These are phyloP conservation scores for Metroxylon sagu DNA, from an alignment of 176 grass and related monocot species.

Conservation along the genomic window DNA sequence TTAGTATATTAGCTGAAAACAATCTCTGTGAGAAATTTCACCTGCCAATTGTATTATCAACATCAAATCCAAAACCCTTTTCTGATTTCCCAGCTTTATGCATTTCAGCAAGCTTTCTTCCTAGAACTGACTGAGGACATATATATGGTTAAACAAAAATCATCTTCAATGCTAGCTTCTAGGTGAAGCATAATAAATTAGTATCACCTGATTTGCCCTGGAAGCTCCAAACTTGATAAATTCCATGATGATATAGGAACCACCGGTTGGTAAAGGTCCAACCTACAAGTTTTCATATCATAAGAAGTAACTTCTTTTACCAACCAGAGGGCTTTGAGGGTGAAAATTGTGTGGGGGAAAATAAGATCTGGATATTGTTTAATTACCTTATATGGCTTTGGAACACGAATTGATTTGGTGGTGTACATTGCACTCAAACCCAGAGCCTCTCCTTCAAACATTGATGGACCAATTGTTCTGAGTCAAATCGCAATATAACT, in stretches of 20 bases:
- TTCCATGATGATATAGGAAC: slow-evolving; percentile 97
- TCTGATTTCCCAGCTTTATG: slow-evolving; percentile 64
- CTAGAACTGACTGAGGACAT: slow-evolving; percentile 47
- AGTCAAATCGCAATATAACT: slow-evolving; percentile 1
- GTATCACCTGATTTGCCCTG: slow-evolving; percentile 73
- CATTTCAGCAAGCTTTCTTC: slow-evolving; percentile 79
- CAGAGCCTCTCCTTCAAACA: slow-evolving; percentile 95
- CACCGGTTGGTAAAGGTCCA: slow-evolving; percentile 55
- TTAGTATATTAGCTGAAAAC: background rate
- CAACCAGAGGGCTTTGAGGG: background rate
- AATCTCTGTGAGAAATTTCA: background rate
- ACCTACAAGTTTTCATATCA: slow-evolving; percentile 31
- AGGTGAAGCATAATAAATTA: slow-evolving; percentile 7
- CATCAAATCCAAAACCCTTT: slow-evolving; percentile 53
- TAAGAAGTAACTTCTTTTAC: no score
- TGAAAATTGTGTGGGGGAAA: no score
- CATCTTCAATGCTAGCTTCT: background rate
- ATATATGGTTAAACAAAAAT: slow-evolving; percentile 10
- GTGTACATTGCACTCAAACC: slow-evolving; percentile 81
- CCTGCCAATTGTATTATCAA: slow-evolving; percentile 84
- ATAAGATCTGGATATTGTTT: background rate
- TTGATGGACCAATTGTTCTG: slow-evolving; percentile 71
- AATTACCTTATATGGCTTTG: slow-evolving; percentile 70
- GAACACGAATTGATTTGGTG: slow-evolving; percentile 83
- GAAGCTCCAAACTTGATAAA: slow-evolving; percentile 77